A percentile compares a stretch with the other conserved stretches of the same genome.
Conservation (phyloP, 495 filamentous ascomycete genomes). For the Bombardia bombarda region DNA sequence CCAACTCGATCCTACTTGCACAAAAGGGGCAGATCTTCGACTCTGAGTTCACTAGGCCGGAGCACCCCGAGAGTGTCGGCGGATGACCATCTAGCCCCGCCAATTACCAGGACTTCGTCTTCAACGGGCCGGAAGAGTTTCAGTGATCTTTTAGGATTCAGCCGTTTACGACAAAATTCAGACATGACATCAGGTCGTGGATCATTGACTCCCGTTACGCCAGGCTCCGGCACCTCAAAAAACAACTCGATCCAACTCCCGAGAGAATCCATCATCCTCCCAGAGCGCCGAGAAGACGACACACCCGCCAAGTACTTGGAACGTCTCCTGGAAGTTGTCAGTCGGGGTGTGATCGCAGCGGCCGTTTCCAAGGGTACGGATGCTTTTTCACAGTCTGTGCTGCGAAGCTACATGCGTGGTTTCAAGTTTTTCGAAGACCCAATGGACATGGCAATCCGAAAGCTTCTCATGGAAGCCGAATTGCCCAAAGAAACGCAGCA, state of each 20-base stretch:
- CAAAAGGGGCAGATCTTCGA: conserved; percentile 74
- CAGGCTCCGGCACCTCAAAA: conserved; percentile 58
- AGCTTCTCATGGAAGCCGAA: conserved; percentile 93
- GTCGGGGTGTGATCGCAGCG: conserved; percentile 69
- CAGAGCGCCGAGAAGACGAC: conserved; percentile 78
- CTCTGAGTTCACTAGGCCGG: conserved; percentile 65
- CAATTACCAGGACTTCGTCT: conserved; percentile 63
- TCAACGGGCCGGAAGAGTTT: conserved; percentile 87
- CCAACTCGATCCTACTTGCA: conserved; percentile 49
- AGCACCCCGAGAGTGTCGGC: conserved; percentile 40
- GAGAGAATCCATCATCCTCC: conserved; percentile 55
- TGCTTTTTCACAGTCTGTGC: conserved; percentile 68
- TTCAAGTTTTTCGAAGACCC: conserved; percentile 94
- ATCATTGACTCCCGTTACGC: conserved; percentile 56
- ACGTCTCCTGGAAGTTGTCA: conserved; percentile 69
- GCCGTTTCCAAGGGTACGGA: conserved; percentile 77
- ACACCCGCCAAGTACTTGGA: conserved; percentile 83
- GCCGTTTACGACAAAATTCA: conserved; percentile 69
- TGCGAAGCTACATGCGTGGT: conserved; percentile 89
- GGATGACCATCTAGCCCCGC: conserved; percentile 49
- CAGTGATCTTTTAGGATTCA: conserved; percentile 73
- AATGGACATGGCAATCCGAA: conserved; percentile 94
- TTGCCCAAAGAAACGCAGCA: conserved; percentile 96
- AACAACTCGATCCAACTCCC: conserved; percentile 62
- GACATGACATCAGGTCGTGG: conserved; percentile 48